Evolutionary conservation across 192 early-diverging fungal genomes (phyloP), one percentile per base, ranked within the genome.

Genomic region (Fimicolochytrium jonesii): DNA sequence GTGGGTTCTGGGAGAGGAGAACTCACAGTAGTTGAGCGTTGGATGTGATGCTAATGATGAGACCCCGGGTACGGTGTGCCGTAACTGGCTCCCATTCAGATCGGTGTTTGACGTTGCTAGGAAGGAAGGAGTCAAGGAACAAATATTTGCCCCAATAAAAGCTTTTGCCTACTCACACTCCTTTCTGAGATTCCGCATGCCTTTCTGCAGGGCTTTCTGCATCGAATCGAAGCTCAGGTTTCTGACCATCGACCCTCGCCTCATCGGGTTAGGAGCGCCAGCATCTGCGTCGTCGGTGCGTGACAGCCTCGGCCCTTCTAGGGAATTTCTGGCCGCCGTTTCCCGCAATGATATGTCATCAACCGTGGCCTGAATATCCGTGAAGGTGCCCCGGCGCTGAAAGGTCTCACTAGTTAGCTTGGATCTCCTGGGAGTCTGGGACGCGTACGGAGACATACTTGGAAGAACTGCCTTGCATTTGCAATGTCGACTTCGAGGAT

Each of bases 401-500:
- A 59, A 48, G 10, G 13, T 44, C 3, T n/a, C n/a, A n/a, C n/a
- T n/a, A n/a, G n/a, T n/a, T n/a, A n/a, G n/a, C n/a, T n/a, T n/a
- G n/a, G n/a, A n/a, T n/a, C n/a, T n/a, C n/a, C n/a, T n/a, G n/a
- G n/a, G n/a, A n/a, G n/a, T n/a, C n/a, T n/a, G n/a, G n/a, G n/a
- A n/a, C n/a, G n/a, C n/a, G n/a, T n/a, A 15, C 45, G 32, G 36
- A 50, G 33, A 64, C 58, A 57, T 53, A 74, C 80, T 43, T 66
- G 44, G 51, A 70, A 68, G 32, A 68, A 77, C 15, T 68, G 55
- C 30, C 69, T 49, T 2, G 79, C 77, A 42, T 72, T 70, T 10
- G 70, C 76, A 7, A 88, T 47, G 55, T 92, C 88, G 57, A 92
- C 71, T 70, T 92, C 90, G 23, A 74, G 73, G 43, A 92, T 82